phyloP scores from a whole-genome alignment of 352 stramenopile genomes.

The Phytopythium litorale region DNA sequence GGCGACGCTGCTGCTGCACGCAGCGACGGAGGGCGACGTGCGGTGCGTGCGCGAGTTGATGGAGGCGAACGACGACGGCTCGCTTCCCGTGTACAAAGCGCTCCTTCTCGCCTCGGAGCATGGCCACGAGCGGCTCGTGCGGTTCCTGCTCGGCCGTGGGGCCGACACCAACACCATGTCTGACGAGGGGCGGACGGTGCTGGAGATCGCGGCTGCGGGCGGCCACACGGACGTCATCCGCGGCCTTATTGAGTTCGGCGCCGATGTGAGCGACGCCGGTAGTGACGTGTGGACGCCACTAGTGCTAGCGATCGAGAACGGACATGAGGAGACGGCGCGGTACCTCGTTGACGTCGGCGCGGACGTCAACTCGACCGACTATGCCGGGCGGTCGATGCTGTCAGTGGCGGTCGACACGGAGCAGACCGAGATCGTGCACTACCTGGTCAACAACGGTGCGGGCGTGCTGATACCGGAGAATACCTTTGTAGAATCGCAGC shows the following conservation, averaged over 20 bases:
- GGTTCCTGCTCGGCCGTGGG: background rate
- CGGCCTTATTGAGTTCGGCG: background rate
- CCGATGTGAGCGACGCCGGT: background rate
- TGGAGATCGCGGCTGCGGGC: background rate
- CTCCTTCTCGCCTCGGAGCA: background rate
- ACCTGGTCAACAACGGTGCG: constrained; percentile 1
- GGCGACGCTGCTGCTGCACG: background rate
- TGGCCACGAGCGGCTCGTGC: background rate
- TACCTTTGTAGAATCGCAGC: background rate
- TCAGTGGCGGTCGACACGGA: background rate
- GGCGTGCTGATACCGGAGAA: background rate
- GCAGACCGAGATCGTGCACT: background rate
- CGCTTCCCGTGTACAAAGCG: background rate
- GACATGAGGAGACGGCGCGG: background rate
- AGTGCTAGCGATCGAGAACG: constrained; percentile 1
- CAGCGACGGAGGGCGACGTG: background rate
- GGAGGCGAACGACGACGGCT: background rate
- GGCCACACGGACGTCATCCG: background rate
- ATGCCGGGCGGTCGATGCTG: background rate
- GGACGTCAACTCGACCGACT: constrained; percentile 1
- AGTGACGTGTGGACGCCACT: constrained; percentile 1
- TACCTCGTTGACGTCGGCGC: background rate
- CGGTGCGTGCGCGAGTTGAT: constrained; percentile 1
- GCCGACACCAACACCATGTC: background rate
- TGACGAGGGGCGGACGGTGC: background rate